Evolutionary conservation across 2,329 filamentous ascomycete species (phyloP).

Genomic region (Cladorrhinum sp.): DNA sequence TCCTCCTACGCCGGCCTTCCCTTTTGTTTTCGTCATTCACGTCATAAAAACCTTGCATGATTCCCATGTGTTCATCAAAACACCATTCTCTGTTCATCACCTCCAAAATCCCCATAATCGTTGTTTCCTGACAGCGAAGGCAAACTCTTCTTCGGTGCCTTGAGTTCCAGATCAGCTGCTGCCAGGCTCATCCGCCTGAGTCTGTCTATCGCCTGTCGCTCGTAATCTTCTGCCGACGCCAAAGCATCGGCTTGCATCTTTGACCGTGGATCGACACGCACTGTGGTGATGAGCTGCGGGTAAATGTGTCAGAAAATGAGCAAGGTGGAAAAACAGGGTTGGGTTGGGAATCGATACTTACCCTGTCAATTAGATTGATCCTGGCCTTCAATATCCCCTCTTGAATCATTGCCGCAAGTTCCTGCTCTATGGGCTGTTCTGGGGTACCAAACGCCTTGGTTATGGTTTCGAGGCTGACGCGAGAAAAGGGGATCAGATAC

Average conservation of each 20-base stretch:
- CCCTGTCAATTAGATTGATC: slow-evolving; percentile 78
- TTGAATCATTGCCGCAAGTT: slow-evolving; percentile 77
- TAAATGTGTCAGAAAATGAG: neutral
- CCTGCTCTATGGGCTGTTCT: slow-evolving; percentile 63
- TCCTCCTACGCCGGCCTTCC: slow-evolving; percentile 1
- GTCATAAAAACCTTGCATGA: neutral
- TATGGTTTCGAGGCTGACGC: slow-evolving; percentile 77
- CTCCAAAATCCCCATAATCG: neutral
- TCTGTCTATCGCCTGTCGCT: slow-evolving; percentile 70
- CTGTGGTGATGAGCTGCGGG: slow-evolving; percentile 66
- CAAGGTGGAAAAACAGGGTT: neutral
- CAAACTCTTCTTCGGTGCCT: slow-evolving; percentile 27
- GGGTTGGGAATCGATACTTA: slow-evolving; percentile 33
- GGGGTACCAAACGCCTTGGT: slow-evolving; percentile 69
- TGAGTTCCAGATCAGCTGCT: slow-evolving; percentile 71
- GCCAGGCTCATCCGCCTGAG: slow-evolving; percentile 74
- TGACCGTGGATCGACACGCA: slow-evolving; percentile 62
- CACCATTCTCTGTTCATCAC: neutral
- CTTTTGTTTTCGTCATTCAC: neutral
- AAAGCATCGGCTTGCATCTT: slow-evolving; percentile 70
- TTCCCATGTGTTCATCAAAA: slow-evolving; percentile 3
- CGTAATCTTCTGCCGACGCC: slow-evolving; percentile 65
- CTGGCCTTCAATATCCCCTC: slow-evolving; percentile 69
- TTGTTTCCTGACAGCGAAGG: neutral
- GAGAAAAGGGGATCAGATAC: slow-evolving; percentile 87